Evolutionary conservation across 495 filamentous ascomycete species (phyloP).

Genomic region (Talaromyces borbonicus): DNA sequence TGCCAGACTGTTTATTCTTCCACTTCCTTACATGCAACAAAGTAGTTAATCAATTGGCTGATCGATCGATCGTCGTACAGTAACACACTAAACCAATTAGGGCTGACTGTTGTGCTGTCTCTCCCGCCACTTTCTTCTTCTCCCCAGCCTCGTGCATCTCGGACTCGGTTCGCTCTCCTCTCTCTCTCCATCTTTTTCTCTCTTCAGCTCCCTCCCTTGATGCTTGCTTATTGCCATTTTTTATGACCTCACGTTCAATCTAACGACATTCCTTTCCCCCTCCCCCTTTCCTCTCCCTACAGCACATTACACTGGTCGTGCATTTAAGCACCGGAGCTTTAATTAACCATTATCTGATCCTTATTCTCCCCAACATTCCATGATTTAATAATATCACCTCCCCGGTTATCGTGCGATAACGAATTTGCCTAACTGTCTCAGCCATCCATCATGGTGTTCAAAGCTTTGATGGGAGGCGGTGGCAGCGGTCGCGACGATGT

Average conservation of each 20-base stretch:
- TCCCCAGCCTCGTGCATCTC: conserved; percentile 10
- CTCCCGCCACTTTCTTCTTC: conserved; percentile 7
- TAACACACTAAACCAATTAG: not conserved
- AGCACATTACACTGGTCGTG: not conserved
- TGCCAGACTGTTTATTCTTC: too few species aligned
- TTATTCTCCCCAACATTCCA: not conserved
- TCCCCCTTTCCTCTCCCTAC: not conserved
- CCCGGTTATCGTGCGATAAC: conserved; percentile 7
- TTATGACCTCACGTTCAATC: not conserved
- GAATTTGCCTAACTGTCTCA: conserved; percentile 14
- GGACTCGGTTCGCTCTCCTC: conserved; percentile 2
- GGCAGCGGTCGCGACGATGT: conserved; percentile 9
- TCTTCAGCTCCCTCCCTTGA: too few species aligned
- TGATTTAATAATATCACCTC: conserved; percentile 7
- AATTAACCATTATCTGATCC: conserved; percentile 15
- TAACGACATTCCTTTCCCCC: not conserved
- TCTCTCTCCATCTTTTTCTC: too few species aligned
- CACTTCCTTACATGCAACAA: too few species aligned
- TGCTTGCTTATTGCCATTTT: not conserved
- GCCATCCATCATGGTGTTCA: conserved; percentile 34
- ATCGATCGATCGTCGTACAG: too few species aligned
- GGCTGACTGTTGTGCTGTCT: not conserved
- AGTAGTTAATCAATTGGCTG: too few species aligned
- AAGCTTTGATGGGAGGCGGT: conserved; percentile 36
- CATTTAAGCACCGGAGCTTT: conserved; percentile 13